Conservation (phyloP, 495 filamentous ascomycete species). For the Neohortaea acidophila region DNA sequence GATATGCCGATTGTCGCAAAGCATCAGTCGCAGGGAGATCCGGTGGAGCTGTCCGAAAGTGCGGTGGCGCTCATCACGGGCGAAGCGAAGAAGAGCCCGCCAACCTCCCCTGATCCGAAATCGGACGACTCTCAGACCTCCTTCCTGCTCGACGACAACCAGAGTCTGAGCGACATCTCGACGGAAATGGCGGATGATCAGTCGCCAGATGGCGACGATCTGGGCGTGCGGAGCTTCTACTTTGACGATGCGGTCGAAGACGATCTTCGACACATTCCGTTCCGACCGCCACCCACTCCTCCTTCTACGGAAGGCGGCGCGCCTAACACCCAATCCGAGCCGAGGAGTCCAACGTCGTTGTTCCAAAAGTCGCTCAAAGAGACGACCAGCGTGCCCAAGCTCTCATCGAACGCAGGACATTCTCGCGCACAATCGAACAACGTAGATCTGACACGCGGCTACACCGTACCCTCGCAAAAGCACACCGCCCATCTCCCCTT, state of each 20-base stretch:
- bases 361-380: conserved; percentile 11
- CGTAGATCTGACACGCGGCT: conserved; percentile 1
- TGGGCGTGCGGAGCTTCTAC: conserved; percentile 28
- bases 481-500: conserved; percentile 64
- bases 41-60: too few relatives aligned
- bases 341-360: conserved; percentile 5
- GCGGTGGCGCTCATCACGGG: too few relatives aligned
- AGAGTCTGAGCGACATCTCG: conserved; percentile 62
- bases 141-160: conserved; percentile 52
- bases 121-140: conserved; percentile 32
- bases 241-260: conserved; percentile 26
- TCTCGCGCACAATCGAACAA: background rate
- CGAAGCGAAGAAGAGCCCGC: background rate
- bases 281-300: conserved; percentile 50
- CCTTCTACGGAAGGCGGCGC: conserved; percentile 12
- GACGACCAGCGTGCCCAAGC: conserved; percentile 12
- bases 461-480: conserved; percentile 3
- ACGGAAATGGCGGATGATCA: conserved; percentile 46
- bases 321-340: conserved; percentile 3
- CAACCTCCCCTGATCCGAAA: conserved; percentile 19
- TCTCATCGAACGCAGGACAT: conserved; percentile 9
- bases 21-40: too few relatives aligned
- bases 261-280: conserved; percentile 40
- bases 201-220: conserved; percentile 17
- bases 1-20: too few relatives aligned